Base-by-base conservation (phyloP, 1,139 yeast genomes). In the Pneumocystis oryctolagi region DNA sequence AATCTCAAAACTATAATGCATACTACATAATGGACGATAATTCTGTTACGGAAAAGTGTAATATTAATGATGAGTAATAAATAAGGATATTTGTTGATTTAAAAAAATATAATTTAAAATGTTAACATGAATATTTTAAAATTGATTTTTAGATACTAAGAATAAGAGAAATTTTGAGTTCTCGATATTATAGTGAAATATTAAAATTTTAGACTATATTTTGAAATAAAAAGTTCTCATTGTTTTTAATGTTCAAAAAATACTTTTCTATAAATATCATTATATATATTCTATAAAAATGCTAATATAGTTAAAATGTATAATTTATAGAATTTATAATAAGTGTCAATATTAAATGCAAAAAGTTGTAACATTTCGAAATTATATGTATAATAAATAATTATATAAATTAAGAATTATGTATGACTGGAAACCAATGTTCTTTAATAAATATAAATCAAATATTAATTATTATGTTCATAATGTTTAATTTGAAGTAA, bases 401-500 rank as follows among this genome's bases (percentile, higher is more conserved):
- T 37, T 37, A 12, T 31, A 34, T n/a, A n/a, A n/a, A n/a, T n/a
- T n/a, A n/a, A n/a, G n/a, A 14, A 8, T 34, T 34, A 4, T 34
- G 12, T 14, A 9, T 34, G 12, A 34, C 12, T 34, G 37, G 12
- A 34, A 34, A 34, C 12, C n/a, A n/a, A 34, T 34, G 37, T 34
- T 6, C 12, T 6, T 34, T 34, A 34, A 34, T 31, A 31, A 31
- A 42, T 47, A 47, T 4, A 25, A 25, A 47, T 1, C 31, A 47
- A 47, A 25, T 25, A 47, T 20, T 47, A 40, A 40, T 40, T 18
- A 25, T 12, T 25, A 28, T 25, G 16, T 8, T 47, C 31, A 25
- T 47, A n/a, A 47, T 25, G 55, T 47, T 47, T 47, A 47, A 47
- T 47, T 18, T 25, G 55, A 47, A 47, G 25, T 47, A 65, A 40